Base-by-base conservation (phyloP, 1,284 basidiomycete genomes). In the Phlebopus sp. region DNA sequence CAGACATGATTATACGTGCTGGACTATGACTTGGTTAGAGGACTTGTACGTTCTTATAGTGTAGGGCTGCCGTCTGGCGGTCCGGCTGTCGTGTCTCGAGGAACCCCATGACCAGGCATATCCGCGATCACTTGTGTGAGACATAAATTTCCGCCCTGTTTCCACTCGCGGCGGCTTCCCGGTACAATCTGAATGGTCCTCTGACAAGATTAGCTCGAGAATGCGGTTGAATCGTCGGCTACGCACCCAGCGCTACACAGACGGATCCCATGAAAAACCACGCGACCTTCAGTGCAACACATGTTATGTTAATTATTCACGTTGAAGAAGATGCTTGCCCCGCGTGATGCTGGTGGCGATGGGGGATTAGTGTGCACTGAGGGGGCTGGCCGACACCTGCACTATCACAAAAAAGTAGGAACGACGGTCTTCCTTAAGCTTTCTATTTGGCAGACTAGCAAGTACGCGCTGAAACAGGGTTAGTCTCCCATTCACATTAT, bases 1-100 rank as follows among this genome's bases (percentile, higher is more conserved):
- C 74, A 46, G 74, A 67, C 77, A 78, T 77, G 45, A 50, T 55
- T 47, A 47, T 23, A 23, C 21, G 23, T 37, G 38, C 19, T n/a
- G 21, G 48, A 18, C 14, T 18, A 29, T 7, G 29, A 21, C 19
- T 4, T n/a, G 21, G 14, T 23, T 35, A 3, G 36, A 37, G 6
- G n/a, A n/a, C 15, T 25, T 25, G 23, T 15, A 11, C 36, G 19
- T 45, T 47, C 60, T 66, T 66, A 64, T 52, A 51, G 14, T 44
- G 36, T 18, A 18, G 18, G 31, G 4, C 50, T 46, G 29, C 44
- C 18, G 23, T 27, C 40, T 23, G 40, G 46, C 51, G 45, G 46
- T 30, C 55, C 50, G 56, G 11, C 15, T 5, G 23, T 34, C 30
- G 10, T 27, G 37, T 51, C 35, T 44, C 34, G 36, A 21, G 14